phyloP scores from a whole-genome alignment of 768 basidiomycete genomes.

The Strobilomyces confusus region DNA sequence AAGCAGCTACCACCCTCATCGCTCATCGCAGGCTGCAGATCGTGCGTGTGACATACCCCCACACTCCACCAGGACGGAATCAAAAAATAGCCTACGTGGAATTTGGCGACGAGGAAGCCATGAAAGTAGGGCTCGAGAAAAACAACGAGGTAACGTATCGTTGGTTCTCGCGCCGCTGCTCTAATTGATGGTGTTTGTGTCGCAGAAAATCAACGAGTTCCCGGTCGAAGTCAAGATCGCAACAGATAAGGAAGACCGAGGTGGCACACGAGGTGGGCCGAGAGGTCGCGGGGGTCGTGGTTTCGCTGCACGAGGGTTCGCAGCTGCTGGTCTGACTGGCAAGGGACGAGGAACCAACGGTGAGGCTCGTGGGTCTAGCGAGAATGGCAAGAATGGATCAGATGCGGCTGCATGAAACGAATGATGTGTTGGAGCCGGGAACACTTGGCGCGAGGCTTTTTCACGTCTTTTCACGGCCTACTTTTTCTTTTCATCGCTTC shows the following conservation, averaged over 20 bases:
- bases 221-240: slow-evolving; percentile 69
- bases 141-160: slow-evolving; percentile 54
- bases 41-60: slow-evolving; percentile 61
- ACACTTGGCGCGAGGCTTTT: slow-evolving; percentile 13
- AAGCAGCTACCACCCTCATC: not conserved
- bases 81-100: slow-evolving; percentile 78
- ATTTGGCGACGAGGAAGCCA: slow-evolving; percentile 82
- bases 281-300: slow-evolving; percentile 47
- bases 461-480: slow-evolving; percentile 19
- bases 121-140: slow-evolving; percentile 75
- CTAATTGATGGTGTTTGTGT: slow-evolving; percentile 5
- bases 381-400: slow-evolving; percentile 23
- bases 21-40: slow-evolving; percentile 42
- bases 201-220: slow-evolving; percentile 66
- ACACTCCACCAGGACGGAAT: slow-evolving; percentile 43
- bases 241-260: slow-evolving; percentile 47
- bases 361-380: slow-evolving; percentile 26
- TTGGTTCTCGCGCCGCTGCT: slow-evolving; percentile 14
- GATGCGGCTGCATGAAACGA: slow-evolving; percentile 23
- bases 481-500: slow-evolving; percentile 1
- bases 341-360: slow-evolving; percentile 31
- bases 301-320: slow-evolving; percentile 62
- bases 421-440: slow-evolving; percentile 15
- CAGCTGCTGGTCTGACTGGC: slow-evolving; percentile 61
- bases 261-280: slow-evolving; percentile 45